These are phyloP conservation scores for Acer saccharum DNA, from an alignment of 345 rosid genomes.

Conservation along the genomic window DNA sequence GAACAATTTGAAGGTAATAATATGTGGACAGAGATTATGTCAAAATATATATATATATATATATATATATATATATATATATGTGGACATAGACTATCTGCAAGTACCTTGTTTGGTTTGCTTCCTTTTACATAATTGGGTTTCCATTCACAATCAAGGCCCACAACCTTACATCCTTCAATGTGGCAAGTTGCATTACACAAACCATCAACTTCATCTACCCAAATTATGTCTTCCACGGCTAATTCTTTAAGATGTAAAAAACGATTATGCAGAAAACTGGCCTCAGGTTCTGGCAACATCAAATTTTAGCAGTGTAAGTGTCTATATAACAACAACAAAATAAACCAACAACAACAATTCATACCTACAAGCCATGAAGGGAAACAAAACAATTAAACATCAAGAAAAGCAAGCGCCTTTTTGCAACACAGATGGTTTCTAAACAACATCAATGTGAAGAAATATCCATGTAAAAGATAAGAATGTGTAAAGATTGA, in stretches of 20 bases:
- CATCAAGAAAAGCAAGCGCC: neutral
- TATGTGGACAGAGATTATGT: constrained; percentile 1
- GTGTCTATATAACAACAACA: neutral
- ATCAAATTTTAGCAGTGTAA: constrained; percentile 23
- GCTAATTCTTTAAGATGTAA: constrained; percentile 63
- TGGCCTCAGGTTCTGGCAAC: constrained; percentile 57
- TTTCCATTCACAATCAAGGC: constrained; percentile 97
- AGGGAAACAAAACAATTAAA: constrained; percentile 1
- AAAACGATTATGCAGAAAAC: constrained; percentile 43
- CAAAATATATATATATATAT: no score
- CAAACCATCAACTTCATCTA: constrained; percentile 68
- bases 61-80: neutral
- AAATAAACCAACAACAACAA: neutral
- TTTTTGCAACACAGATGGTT: neutral
- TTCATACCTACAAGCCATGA: constrained; percentile 1
- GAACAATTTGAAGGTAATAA: neutral
- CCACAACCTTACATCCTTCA: constrained; percentile 75
- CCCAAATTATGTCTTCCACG: constrained; percentile 72
- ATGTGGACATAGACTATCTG: constrained; percentile 9
- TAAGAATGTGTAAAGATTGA: neutral
- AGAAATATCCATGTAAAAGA: neutral
- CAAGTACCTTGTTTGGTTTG: constrained; percentile 71
- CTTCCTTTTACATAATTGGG: constrained; percentile 79
- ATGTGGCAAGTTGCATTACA: constrained; percentile 53
- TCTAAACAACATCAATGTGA: neutral